Evolutionary conservation across 495 filamentous ascomycete genomes (phyloP), one percentile per base, ranked within the genome.

Genomic region (Achaetomiella virescens): DNA sequence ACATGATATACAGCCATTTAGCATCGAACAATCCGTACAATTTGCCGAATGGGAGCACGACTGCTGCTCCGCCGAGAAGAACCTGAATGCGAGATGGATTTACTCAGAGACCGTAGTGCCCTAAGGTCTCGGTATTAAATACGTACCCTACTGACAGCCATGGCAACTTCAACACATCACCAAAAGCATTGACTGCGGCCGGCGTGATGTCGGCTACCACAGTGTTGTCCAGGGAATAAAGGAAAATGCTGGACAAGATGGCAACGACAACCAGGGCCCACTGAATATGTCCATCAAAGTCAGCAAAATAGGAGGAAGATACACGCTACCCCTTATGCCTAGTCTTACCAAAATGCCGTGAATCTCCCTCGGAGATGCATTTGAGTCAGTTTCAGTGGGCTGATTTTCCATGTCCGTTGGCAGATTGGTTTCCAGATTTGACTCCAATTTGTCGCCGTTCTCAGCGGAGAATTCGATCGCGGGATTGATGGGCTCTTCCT

Each of bases 221-320:
- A 42, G 82, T 85, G 52, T 80, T 82, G 59, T 85, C 83, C n/a
- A 85, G 69, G 1, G 75, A 70, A 53, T 75, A 84, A 0, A 83
- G 68, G 52, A 84, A 78, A 8, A 65, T 72, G 0, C 74, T 72
- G 2, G 74, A 75, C 15, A 77, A 64, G 31, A 82, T 72, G 2
- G 78, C 69, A 20, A 74, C 9, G 43, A 76, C 70, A 24, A 80
- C 65, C 0, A 78, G 60, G 17, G 66, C 24, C 75, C 75, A 77
- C 43, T 54, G 44, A 24, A 33, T 48, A 7, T 15, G 44, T 47
- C 31, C 6, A 11, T 33, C 31, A 33, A 33, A 11, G 31, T 33
- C 31, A 33, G 31, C 31, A 33, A 33, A 11, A 33, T 6, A n/a
- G n/a, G n/a, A n/a, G n/a, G n/a, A n/a, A n/a, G n/a, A n/a, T n/a